These are phyloP conservation scores for Irpex rosettiformis DNA, from an alignment of 1,284 basidiomycete genomes.

Conservation along the genomic window DNA sequence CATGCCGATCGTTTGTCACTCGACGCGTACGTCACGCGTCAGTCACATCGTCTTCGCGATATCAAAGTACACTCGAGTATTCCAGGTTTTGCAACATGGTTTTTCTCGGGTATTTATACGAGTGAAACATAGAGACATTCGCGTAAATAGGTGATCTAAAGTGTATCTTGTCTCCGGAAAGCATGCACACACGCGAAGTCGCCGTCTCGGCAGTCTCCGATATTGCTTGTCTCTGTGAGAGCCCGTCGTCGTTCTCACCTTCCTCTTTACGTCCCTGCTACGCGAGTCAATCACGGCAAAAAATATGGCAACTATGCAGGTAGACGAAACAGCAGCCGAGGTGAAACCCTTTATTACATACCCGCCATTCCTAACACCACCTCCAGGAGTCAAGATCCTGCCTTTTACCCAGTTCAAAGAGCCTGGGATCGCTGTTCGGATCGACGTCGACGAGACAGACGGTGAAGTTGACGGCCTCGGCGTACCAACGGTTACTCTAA, in stretches of 20 bases:
- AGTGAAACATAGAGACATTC: neutral
- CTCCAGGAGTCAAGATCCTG: conserved; percentile 49
- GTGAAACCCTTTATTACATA: conserved; percentile 32
- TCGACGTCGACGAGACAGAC: conserved; percentile 31
- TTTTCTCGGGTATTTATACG: neutral
- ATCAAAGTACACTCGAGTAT: no score
- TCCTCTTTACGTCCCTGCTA: neutral
- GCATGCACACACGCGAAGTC: neutral
- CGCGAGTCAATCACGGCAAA: neutral
- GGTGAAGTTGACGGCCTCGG: conserved; percentile 59
- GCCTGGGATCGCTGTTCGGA: conserved; percentile 48
- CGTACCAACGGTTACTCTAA: conserved; percentile 59
- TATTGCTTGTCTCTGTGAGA: neutral
- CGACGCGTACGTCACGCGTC: neutral
- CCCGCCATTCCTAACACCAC: conserved; percentile 59
- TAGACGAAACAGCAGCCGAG: neutral
- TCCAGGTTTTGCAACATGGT: no score
- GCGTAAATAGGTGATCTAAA: neutral
- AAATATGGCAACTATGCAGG: neutral
- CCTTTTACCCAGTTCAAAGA: conserved; percentile 60
- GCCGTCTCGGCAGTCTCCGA: neutral
- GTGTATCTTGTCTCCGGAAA: neutral
- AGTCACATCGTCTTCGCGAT: neutral
- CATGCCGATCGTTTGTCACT: neutral
- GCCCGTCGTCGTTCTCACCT: neutral